Evolutionary conservation across 495 filamentous ascomycete species (phyloP), one percentile per base, ranked within the genome.

Genomic region (Cairneyella variabilis): DNA sequence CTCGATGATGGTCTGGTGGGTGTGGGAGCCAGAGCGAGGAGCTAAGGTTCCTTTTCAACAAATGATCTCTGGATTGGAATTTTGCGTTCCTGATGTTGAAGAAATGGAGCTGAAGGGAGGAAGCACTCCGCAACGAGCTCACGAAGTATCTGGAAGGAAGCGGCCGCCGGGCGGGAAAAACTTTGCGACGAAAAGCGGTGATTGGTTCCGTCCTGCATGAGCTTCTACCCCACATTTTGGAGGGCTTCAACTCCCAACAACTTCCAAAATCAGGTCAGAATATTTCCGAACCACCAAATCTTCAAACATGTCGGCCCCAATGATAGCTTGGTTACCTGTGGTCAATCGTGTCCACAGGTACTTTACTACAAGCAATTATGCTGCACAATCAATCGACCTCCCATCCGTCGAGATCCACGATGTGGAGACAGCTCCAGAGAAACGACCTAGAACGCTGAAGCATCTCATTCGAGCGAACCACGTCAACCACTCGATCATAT

Each of bases 391-490:
- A 14, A 85, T 91, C 58, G 72, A 85, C 50, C 64, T 97, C 18
- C 73, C 85, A 5, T 72, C 86, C 0, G 85, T 92, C 34, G 72
- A 87, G 46, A 72, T 86, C 46, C 80, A 92, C 70, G 81, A 85
- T 64, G 79, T 95, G 48, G 93, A 97, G 66, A 86, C 80, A 6
- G 76, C 80, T 17, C 75, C 81, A 8, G 90, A 91, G 53, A 95
- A 90, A 68, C 73, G 86, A 25, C 82, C 87, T 10, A 71, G 92
- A 54, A 89, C 89, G 3, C 76, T 99, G 48, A 96, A 93, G 66
- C 90, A 97, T 66, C 75, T 97, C 12, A 64, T 99, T 28, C 84
- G 84, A 60, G 82, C 91, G 22, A 97, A 99, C 67, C 95, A 99
- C 73, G 83, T 84, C 28, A 95, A 95, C 60, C 76, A 95, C 69